A percentile compares a stretch with the other conserved stretches of the same genome.
Conservation (phyloP, 2,329 filamentous ascomycete genomes). For the Colletotrichum godetiae region DNA sequence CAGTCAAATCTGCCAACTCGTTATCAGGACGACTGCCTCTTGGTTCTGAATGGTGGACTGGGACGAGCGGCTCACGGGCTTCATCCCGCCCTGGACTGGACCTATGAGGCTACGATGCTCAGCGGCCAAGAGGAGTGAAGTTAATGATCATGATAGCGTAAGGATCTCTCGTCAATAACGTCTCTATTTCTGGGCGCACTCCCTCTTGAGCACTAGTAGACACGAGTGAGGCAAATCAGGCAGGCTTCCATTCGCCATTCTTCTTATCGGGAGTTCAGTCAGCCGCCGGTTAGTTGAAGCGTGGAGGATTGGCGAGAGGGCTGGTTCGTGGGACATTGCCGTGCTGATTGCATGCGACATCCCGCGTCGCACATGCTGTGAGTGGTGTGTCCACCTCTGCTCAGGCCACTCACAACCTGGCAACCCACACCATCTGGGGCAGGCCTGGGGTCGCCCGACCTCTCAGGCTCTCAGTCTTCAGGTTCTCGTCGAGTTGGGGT, state of each 20-base stretch:
- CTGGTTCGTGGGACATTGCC: not conserved
- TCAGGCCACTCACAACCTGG: conserved; percentile 7
- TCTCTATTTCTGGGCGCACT: too few relatives aligned
- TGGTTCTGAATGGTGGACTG: too few relatives aligned
- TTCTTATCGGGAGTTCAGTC: not conserved
- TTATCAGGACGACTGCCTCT: not conserved
- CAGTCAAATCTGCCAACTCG: too few relatives aligned
- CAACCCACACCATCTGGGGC: not conserved
- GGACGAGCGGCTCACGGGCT: not conserved
- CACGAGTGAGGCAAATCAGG: too few relatives aligned
- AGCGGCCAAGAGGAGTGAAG: not conserved
- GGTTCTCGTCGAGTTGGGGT: not conserved
- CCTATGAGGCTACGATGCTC: not conserved
- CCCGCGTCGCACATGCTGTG: not conserved
- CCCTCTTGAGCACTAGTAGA: too few relatives aligned
- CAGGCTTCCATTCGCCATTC: not conserved
- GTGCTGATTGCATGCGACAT: conserved; percentile 10
- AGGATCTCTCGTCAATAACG: not conserved
- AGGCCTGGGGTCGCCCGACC: not conserved
- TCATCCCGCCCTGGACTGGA: not conserved
- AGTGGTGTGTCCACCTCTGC: conserved; percentile 8
- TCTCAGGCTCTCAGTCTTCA: not conserved
- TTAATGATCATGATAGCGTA: not conserved
- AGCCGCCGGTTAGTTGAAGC: not conserved
- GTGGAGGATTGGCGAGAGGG: not conserved